phyloP scores from a whole-genome alignment of 495 filamentous ascomycete genomes.

The Tuber magnatum region DNA sequence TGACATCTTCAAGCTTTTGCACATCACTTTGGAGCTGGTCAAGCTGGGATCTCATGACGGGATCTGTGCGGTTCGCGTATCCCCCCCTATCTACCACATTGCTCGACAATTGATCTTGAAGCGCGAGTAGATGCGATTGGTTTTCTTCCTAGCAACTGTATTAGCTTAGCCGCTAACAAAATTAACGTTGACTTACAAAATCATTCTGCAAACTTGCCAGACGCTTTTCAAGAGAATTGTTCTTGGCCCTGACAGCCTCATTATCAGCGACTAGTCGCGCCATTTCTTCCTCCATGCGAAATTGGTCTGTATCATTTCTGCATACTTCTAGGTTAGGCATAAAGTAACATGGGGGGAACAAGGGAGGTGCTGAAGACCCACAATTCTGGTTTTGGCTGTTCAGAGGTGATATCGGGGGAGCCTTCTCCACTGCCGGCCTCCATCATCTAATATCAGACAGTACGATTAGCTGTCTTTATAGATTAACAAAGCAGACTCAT shows the following conservation, averaged over 20 bases:
- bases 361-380: background rate
- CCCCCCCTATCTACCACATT: slow-evolving; percentile 24
- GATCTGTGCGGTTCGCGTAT: slow-evolving; percentile 30
- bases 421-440: slow-evolving; percentile 16
- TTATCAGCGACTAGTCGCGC: slow-evolving; percentile 39
- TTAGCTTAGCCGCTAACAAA: slow-evolving; percentile 6
- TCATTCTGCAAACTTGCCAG: slow-evolving; percentile 29
- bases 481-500: background rate
- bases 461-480: background rate
- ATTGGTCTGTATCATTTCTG: slow-evolving; percentile 37
- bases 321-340: background rate
- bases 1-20: slow-evolving; percentile 39
- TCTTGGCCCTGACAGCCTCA: slow-evolving; percentile 36
- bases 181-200: slow-evolving; percentile 18
- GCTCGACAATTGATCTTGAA: slow-evolving; percentile 32
- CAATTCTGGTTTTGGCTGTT: background rate
- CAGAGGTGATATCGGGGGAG: background rate
- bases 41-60: slow-evolving; percentile 33
- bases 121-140: slow-evolving; percentile 23
- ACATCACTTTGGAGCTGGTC: slow-evolving; percentile 38
- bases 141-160: slow-evolving; percentile 26
- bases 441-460: slow-evolving; percentile 31
- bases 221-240: slow-evolving; percentile 25
- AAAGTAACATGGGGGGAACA: background rate
- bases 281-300: slow-evolving; percentile 41